Percentiles rank a stretch among this genome's conserved stretches.
Evolutionary conservation across 1,284 basidiomycete species (phyloP).

Genomic region (Apiotrichum montevideense): DNA sequence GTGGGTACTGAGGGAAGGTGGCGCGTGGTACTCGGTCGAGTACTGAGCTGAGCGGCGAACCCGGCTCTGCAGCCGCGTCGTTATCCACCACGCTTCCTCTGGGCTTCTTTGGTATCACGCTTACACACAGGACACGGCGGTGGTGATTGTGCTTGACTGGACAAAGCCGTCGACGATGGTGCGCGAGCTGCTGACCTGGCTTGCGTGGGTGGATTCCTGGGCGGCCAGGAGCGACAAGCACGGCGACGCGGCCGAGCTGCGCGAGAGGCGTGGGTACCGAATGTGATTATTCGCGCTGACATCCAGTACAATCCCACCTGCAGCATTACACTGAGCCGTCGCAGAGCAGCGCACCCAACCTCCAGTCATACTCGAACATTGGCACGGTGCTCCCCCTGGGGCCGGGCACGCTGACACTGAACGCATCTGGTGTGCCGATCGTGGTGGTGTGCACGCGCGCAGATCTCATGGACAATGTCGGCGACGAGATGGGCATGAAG

Average conservation of each 20-base stretch:
- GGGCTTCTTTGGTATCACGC: neutral
- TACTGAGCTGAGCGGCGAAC: too few species aligned
- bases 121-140: slow-evolving; percentile 60
- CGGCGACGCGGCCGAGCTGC: slow-evolving; percentile 65
- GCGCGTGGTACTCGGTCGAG: too few species aligned
- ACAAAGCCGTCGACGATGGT: slow-evolving; percentile 82
- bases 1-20: slow-evolving; percentile 20
- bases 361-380: slow-evolving; percentile 26
- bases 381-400: slow-evolving; percentile 62
- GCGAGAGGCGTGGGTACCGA: slow-evolving; percentile 65
- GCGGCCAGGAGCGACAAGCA: slow-evolving; percentile 33
- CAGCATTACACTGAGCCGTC: slow-evolving; percentile 85
- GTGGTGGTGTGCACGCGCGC: slow-evolving; percentile 88
- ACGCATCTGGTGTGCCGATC: slow-evolving; percentile 75
- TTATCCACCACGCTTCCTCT: too few species aligned
- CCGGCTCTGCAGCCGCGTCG: too few species aligned
- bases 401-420: slow-evolving; percentile 71
- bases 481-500: slow-evolving; percentile 56
- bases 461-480: slow-evolving; percentile 72
- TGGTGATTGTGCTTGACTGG: slow-evolving; percentile 89
- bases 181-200: slow-evolving; percentile 74
- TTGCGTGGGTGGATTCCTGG: slow-evolving; percentile 77
- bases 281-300: neutral
- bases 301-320: slow-evolving; percentile 72
- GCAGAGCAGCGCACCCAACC: slow-evolving; percentile 27